Percentiles rank a stretch among this genome's conserved stretches.
phyloP scores from a whole-genome alignment of 1,284 basidiomycete species.

The Cystobasidium slooffiae region DNA sequence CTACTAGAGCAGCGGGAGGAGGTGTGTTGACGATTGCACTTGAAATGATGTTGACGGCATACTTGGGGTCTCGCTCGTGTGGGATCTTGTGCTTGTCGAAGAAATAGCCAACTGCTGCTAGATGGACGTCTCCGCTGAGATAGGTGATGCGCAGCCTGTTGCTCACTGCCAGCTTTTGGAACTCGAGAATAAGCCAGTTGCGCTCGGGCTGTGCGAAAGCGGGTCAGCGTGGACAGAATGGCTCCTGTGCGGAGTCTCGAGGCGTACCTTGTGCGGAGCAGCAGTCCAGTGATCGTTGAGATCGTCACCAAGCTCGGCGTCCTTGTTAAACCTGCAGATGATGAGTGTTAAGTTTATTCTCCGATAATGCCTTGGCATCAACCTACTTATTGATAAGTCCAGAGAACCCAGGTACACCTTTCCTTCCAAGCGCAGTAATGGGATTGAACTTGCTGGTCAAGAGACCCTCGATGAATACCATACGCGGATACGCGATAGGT shows the following conservation, averaged over 20 bases:
- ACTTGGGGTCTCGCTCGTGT: conserved; percentile 71
- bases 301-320: conserved; percentile 70
- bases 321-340: conserved; percentile 73
- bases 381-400: conserved; percentile 71
- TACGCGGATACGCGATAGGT: conserved; percentile 85
- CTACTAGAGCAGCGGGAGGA: conserved; percentile 66
- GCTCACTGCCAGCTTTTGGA: conserved; percentile 70
- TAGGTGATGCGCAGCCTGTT: conserved; percentile 75
- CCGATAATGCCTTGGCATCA: conserved; percentile 54
- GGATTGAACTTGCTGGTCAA: conserved; percentile 72
- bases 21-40: conserved; percentile 61
- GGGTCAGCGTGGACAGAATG: conserved; percentile 49
- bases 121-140: conserved; percentile 71
- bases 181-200: conserved; percentile 81
- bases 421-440: conserved; percentile 70
- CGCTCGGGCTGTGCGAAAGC: conserved; percentile 71
- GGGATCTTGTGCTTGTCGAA: conserved; percentile 60
- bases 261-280: conserved; percentile 15
- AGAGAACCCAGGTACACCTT: conserved; percentile 65
- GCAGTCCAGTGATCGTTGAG: conserved; percentile 46
- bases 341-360: conserved; percentile 36
- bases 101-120: conserved; percentile 34
- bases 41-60: conserved; percentile 73
- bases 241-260: conserved; percentile 65
- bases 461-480: conserved; percentile 66